Evolutionary conservation across 176 grass and related monocot species (phyloP).

Genomic region (Elaeis guineensis): DNA sequence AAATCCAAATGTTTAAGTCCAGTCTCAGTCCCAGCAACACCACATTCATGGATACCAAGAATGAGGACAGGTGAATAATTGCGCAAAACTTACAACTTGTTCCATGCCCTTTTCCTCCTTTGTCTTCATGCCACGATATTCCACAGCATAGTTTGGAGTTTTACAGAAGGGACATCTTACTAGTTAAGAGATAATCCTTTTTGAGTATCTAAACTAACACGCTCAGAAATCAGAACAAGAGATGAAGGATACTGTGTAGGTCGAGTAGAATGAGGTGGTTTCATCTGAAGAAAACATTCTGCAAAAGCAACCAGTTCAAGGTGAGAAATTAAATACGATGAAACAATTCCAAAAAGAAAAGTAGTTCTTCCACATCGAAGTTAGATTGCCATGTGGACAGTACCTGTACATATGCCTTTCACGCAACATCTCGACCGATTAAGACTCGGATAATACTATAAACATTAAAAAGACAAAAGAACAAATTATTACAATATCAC

Average conservation of each 20-base stretch:
- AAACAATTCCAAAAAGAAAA: constrained; percentile 4
- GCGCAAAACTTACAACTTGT: constrained; percentile 64
- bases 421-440: constrained; percentile 92
- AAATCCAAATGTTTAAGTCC: background rate
- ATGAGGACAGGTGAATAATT: background rate
- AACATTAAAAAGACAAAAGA: constrained; percentile 22
- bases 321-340: constrained; percentile 10
- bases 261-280: constrained; percentile 70
- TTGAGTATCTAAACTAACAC: constrained; percentile 6
- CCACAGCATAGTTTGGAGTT: constrained; percentile 93
- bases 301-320: constrained; percentile 27
- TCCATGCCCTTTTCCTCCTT: constrained; percentile 98
- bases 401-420: constrained; percentile 99
- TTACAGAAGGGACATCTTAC: constrained; percentile 98
- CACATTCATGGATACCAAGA: too few relatives aligned
- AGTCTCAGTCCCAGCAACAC: too few relatives aligned
- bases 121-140: constrained; percentile 93
- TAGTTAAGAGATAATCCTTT: constrained; percentile 35
- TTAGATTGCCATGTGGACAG: background rate
- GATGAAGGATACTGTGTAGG: constrained; percentile 95
- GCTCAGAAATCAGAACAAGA: constrained; percentile 1
- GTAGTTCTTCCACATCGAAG: background rate
- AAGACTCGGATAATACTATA: constrained; percentile 90
- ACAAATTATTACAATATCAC: constrained; percentile 13
- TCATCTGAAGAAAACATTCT: constrained; percentile 99